A percentile compares a stretch with the other conserved stretches of the same genome.
These are phyloP conservation scores for Trichoderma koningiopsis DNA, from an alignment of 2,329 filamentous ascomycete genomes.

Conservation along the genomic window DNA sequence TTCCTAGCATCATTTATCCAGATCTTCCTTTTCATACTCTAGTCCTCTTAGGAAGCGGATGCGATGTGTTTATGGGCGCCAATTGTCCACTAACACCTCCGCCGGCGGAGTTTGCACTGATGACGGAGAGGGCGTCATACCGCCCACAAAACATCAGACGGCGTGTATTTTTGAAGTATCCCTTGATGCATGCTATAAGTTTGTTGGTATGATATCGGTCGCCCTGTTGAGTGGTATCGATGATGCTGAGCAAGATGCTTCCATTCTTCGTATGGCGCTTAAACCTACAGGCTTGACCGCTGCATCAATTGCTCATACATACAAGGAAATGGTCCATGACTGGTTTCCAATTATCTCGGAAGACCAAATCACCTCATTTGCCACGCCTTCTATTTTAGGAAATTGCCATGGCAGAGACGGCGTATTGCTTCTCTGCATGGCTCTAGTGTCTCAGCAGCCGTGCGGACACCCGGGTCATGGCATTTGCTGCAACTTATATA, in stretches of 20 bases:
- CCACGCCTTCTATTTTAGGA: background rate
- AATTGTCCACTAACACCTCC: slow-evolving; percentile 3
- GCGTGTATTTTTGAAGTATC: background rate
- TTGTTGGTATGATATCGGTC: slow-evolving; percentile 9
- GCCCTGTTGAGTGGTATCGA: background rate
- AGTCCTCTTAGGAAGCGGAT: background rate
- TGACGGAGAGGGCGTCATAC: background rate
- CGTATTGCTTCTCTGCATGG: slow-evolving; percentile 1
- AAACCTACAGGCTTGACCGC: background rate
- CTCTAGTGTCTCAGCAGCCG: background rate
- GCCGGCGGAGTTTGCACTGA: slow-evolving; percentile 6
- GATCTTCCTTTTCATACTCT: background rate
- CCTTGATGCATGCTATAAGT: slow-evolving; percentile 1
- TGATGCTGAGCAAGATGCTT: slow-evolving; percentile 2
- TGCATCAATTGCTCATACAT: background rate
- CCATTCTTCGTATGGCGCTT: background rate
- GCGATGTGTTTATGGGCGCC: background rate
- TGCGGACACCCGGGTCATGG: background rate
- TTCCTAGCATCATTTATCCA: background rate
- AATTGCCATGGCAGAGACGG: background rate
- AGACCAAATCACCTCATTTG: background rate
- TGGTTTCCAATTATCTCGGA: slow-evolving; percentile 7
- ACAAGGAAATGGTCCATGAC: background rate
- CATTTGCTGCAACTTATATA: background rate
- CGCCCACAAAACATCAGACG: background rate